Evolutionary conservation across 495 filamentous ascomycete genomes (phyloP).

Genomic region (Copromyces sp.): DNA sequence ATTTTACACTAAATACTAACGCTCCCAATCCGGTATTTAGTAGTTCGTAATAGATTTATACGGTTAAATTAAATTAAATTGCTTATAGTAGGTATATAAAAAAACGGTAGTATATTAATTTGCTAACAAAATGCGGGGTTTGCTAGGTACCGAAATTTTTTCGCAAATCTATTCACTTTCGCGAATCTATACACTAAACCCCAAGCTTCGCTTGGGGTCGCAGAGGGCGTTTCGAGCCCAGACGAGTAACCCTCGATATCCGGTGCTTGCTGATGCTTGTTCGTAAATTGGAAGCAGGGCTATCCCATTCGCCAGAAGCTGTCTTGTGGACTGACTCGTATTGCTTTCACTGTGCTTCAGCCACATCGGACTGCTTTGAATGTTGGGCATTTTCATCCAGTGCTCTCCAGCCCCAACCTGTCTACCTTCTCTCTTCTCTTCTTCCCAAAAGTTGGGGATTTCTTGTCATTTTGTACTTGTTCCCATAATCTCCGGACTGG

Average conservation of each 20-base stretch:
- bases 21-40: too few species aligned
- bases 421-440: background rate
- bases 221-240: too few species aligned
- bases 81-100: too few species aligned
- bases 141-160: too few species aligned
- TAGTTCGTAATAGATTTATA: too few species aligned
- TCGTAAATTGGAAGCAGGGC: background rate
- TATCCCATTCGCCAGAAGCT: background rate
- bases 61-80: too few species aligned
- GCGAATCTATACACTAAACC: too few species aligned
- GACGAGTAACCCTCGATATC: background rate
- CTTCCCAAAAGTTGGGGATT: background rate
- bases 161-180: too few species aligned
- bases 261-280: background rate
- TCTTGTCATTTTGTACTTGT: background rate
- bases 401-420: background rate
- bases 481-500: background rate
- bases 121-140: too few species aligned
- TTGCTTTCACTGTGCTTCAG: background rate
- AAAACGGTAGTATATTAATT: too few species aligned
- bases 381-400: background rate
- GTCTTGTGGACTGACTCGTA: background rate
- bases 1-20: too few species aligned
- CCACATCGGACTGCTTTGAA: background rate
- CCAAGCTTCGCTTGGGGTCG: too few species aligned